Evolutionary conservation across 306 rosid genomes (phyloP).

Genomic region (Corylus heterophylla): DNA sequence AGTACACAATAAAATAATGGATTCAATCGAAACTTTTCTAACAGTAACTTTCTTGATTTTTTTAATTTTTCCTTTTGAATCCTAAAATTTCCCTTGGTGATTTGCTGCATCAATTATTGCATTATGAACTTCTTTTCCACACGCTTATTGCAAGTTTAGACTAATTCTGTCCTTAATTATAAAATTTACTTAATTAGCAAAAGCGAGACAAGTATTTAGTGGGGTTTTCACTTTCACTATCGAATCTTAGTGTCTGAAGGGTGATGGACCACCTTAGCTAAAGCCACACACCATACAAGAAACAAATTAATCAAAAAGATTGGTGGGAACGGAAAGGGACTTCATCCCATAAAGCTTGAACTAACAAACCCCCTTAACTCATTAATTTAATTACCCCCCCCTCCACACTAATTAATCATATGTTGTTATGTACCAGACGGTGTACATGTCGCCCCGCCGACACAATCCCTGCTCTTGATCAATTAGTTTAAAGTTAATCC

Average conservation of each 20-base stretch:
- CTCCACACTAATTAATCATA: conserved; percentile 13
- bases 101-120: neutral
- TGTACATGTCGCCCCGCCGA: conserved; percentile 6
- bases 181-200: conserved; percentile 22
- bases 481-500: neutral
- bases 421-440: neutral
- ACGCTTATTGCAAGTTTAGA: conserved; percentile 18
- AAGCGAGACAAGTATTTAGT: conserved; percentile 30
- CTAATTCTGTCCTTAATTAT: conserved; percentile 11
- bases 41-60: neutral
- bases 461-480: conserved; percentile 9
- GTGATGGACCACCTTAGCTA: conserved; percentile 36
- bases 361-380: neutral
- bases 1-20: neutral
- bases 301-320: conserved; percentile 35
- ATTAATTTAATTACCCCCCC: conserved; percentile 2
- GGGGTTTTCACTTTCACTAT: conserved; percentile 62
- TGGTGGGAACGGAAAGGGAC: conserved; percentile 30
- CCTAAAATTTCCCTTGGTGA: neutral
- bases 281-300: conserved; percentile 32
- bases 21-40: neutral
- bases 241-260: conserved; percentile 52
- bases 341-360: conserved; percentile 26
- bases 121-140: neutral
- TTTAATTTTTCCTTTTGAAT: neutral